Evolutionary conservation across 2,329 filamentous ascomycete species (phyloP).

Genomic region (Neofusicoccum laricinum): DNA sequence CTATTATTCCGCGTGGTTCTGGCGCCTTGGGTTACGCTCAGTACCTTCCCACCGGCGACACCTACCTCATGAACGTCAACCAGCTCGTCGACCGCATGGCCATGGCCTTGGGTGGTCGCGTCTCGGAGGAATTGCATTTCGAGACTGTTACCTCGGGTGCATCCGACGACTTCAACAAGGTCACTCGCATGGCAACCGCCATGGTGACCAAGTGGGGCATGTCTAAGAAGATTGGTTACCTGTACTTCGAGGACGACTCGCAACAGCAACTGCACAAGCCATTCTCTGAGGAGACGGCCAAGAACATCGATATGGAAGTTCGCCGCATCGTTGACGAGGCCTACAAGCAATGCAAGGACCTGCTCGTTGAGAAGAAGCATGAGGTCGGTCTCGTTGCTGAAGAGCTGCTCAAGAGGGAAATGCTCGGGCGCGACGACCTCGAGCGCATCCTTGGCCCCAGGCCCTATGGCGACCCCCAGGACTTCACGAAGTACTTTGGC

Average conservation of each 20-base stretch:
- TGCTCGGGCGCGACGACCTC: slow-evolving; percentile 88
- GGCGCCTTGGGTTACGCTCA: slow-evolving; percentile 94
- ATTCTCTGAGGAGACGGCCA: slow-evolving; percentile 90
- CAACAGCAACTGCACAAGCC: slow-evolving; percentile 86
- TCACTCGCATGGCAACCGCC: slow-evolving; percentile 88
- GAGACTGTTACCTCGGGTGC: slow-evolving; percentile 93
- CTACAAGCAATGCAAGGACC: slow-evolving; percentile 82
- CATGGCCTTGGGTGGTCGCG: slow-evolving; percentile 94
- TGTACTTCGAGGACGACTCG: slow-evolving; percentile 83
- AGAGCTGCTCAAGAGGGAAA: slow-evolving; percentile 88
- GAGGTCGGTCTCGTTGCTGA: slow-evolving; percentile 89
- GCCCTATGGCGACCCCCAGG: slow-evolving; percentile 79
- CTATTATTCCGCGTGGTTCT: slow-evolving; percentile 94
- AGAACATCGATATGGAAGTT: slow-evolving; percentile 88
- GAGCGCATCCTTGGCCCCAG: slow-evolving; percentile 80
- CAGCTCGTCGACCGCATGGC: slow-evolving; percentile 99
- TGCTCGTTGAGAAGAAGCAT: slow-evolving; percentile 80
- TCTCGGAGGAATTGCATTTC: slow-evolving; percentile 96
- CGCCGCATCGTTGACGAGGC: slow-evolving; percentile 88
- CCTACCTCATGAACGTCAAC: slow-evolving; percentile 91
- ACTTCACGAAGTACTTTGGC: slow-evolving; percentile 91
- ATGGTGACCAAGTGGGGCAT: slow-evolving; percentile 99
- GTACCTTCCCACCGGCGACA: slow-evolving; percentile 87
- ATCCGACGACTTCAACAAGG: slow-evolving; percentile 97
- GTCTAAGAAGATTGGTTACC: slow-evolving; percentile 87